phyloP scores from a whole-genome alignment of 2,329 filamentous ascomycete species.

The Fusarium transvaalense region DNA sequence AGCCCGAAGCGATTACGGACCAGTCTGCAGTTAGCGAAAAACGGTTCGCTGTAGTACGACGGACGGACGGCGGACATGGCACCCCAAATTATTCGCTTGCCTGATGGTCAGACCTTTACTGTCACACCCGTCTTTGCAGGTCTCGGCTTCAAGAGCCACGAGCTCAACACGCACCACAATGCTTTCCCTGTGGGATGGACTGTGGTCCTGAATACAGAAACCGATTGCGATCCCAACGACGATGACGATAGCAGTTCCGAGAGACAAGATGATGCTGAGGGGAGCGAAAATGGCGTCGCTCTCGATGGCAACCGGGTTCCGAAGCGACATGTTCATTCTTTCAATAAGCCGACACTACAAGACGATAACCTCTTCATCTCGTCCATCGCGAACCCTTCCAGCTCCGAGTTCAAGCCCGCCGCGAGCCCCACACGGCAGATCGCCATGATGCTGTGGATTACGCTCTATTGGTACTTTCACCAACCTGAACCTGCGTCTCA shows the following conservation, averaged over 20 bases:
- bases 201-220: slow-evolving; percentile 80
- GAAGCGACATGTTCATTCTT: slow-evolving; percentile 57
- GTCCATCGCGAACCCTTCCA: slow-evolving; percentile 86
- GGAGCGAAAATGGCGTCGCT: slow-evolving; percentile 36
- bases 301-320: slow-evolving; percentile 21
- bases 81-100: slow-evolving; percentile 73
- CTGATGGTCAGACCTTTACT: slow-evolving; percentile 87
- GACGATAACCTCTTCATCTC: slow-evolving; percentile 91
- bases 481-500: slow-evolving; percentile 78
- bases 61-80: slow-evolving; percentile 49
- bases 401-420: slow-evolving; percentile 81
- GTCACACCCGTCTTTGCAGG: slow-evolving; percentile 92
- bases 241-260: slow-evolving; percentile 48
- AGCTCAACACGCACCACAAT: slow-evolving; percentile 75
- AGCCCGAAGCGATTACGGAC: slow-evolving; percentile 29
- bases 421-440: slow-evolving; percentile 88
- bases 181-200: slow-evolving; percentile 91
- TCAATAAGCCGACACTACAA: slow-evolving; percentile 78
- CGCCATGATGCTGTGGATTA: slow-evolving; percentile 96
- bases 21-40: not conserved
- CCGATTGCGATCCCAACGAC: slow-evolving; percentile 34
- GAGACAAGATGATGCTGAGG: slow-evolving; percentile 34
- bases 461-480: slow-evolving; percentile 98
- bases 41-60: slow-evolving; percentile 2
- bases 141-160: slow-evolving; percentile 86